Percentiles rank a stretch among this genome's conserved stretches.
Evolutionary conservation across 257 asterid species (phyloP).

Genomic region (Solanum microdontum): DNA sequence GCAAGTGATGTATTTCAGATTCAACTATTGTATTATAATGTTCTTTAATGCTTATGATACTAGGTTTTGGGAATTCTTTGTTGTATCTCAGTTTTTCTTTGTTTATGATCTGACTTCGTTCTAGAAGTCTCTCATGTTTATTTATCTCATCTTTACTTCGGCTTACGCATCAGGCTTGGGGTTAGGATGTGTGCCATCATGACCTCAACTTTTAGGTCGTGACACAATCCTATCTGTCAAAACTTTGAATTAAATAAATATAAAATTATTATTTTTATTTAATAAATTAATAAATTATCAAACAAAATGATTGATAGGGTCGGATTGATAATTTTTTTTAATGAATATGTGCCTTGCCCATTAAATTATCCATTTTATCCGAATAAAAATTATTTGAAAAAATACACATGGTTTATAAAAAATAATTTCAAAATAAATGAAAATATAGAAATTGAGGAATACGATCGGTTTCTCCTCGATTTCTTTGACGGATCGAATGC

Average conservation of each 20-base stretch:
- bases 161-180: too few relatives aligned
- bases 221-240: background rate
- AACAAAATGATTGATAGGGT: background rate
- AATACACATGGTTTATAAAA: background rate
- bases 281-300: background rate
- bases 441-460: background rate
- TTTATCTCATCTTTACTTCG: background rate
- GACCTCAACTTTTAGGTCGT: background rate
- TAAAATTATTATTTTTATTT: background rate
- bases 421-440: background rate
- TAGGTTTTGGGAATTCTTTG: background rate
- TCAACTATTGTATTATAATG: too few relatives aligned
- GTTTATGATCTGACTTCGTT: too few relatives aligned
- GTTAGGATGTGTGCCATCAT: background rate
- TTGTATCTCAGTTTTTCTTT: too few relatives aligned
- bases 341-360: background rate
- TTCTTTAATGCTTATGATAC: too few relatives aligned
- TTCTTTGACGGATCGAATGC: background rate
- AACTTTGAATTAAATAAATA: background rate
- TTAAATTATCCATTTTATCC: background rate
- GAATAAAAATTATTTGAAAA: background rate
- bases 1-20: too few relatives aligned
- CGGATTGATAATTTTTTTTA: background rate
- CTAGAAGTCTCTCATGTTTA: background rate
- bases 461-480: background rate